Base-by-base conservation (phyloP, 192 early-diverging fungal genomes). In the Linnemannia elongata region DNA sequence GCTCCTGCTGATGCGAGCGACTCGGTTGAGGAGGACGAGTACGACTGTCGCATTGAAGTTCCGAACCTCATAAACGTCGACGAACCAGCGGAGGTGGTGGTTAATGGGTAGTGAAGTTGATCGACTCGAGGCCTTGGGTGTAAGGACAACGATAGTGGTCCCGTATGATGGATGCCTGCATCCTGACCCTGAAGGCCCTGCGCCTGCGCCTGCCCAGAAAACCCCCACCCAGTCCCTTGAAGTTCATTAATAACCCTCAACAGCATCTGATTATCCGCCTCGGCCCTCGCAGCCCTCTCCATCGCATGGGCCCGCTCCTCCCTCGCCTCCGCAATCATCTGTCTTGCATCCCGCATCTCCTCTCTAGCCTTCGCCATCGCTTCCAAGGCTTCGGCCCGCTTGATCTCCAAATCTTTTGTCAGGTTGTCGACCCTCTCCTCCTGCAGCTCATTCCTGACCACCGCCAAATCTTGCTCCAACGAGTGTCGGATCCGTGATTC, bases 201-300 rank as follows among this genome's bases (percentile, higher is more conserved):
- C 60, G 12, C 27, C 60, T 66, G 60, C n/a, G 12, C 60, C 27
- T 63, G n/a, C 13, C 27, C 60, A 12, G 60, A 33, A 24, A 66
- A 0, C 27, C 60, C 35, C 60, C 60, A 66, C 8, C 60, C 60
- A 66, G 60, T 66, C 27, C 30, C 60, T 12, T 66, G 60, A 33
- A 66, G 60, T 13, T 33, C 27, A 66, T 66, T 66, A 66, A 66
- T 66, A 24, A 66, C 60, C 60, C 60, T 66, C 60, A 66, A 66
- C 12, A 33, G 27, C 60, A 66, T 66, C 12, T 66, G 60, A 30
- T 66, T 66, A 33, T 66, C 60, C 60, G 60, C 60, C 30, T 66
- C 60, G 13, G 60, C 60, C 60, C 30, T 30, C 60, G 60, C 60
- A 66, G 60, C 30, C 13, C 60, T 27, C 12, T 66, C 60, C 60